phyloP scores from a whole-genome alignment of 129 eudicot genomes.

The Flaveria robusta region DNA sequence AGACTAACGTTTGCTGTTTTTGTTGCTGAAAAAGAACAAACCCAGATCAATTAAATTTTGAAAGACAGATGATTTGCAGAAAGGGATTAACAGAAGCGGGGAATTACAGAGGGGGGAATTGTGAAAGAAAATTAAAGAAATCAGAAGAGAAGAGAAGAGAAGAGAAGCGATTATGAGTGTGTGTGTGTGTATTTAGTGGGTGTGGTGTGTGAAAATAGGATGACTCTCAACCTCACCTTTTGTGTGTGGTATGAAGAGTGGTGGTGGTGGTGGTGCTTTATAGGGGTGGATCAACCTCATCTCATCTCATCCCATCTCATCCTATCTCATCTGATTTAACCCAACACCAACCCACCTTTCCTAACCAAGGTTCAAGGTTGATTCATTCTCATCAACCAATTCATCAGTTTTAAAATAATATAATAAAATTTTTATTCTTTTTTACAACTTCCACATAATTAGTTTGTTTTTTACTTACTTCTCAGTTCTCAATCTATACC shows the following conservation, averaged over 20 bases:
- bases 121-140: not conserved
- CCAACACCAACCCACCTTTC: constrained; percentile 28
- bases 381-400: no score
- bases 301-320: no score
- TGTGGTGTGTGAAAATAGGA: constrained; percentile 19
- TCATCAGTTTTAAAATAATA: no score
- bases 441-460: not conserved
- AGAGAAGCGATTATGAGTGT: constrained; percentile 20
- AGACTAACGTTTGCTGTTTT: constrained; percentile 46
- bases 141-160: constrained; percentile 25
- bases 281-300: constrained; percentile 16
- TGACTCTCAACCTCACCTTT: constrained; percentile 37
- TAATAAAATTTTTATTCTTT: not conserved
- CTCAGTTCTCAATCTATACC: no score
- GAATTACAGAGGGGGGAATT: constrained; percentile 53
- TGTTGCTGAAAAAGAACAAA: constrained; percentile 34
- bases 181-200: constrained; percentile 31
- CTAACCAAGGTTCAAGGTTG: constrained; percentile 38
- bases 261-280: constrained; percentile 27
- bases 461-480: no score
- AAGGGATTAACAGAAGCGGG: constrained; percentile 93
- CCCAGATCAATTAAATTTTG: constrained; percentile 35
- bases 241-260: constrained; percentile 27
- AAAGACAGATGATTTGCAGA: constrained; percentile 77
- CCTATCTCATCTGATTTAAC: constrained; percentile 31